These are phyloP conservation scores for Pythium catenulatum DNA, from an alignment of 352 stramenopile genomes.

Conservation along the genomic window DNA sequence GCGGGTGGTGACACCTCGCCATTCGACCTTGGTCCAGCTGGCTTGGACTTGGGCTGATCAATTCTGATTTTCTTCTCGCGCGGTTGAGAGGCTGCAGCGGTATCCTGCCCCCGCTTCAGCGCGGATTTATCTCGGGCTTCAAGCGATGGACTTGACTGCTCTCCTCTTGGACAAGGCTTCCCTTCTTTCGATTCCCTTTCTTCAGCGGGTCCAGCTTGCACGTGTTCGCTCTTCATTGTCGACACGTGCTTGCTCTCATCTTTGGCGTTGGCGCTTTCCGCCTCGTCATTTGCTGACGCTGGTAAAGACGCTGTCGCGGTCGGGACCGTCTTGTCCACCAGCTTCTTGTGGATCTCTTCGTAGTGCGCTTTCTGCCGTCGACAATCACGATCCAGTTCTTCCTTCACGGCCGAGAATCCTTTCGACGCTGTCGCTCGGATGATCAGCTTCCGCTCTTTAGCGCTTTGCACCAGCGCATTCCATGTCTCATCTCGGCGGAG, in stretches of 20 bases:
- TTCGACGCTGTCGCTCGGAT: slow-evolving; percentile 65
- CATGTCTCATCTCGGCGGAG: slow-evolving; percentile 89
- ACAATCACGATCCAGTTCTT: slow-evolving; percentile 38
- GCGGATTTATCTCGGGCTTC: background rate
- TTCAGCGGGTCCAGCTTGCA: no score
- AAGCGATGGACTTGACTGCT: background rate
- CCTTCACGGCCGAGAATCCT: slow-evolving; percentile 32
- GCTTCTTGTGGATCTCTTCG: slow-evolving; percentile 85
- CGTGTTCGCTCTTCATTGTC: no score
- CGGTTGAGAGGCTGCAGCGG: background rate
- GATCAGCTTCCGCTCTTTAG: slow-evolving; percentile 79
- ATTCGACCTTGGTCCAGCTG: no score
- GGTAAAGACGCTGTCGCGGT: background rate
- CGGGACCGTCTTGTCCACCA: slow-evolving; percentile 64
- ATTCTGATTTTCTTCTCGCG: slow-evolving; percentile 18
- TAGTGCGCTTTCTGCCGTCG: slow-evolving; percentile 73
- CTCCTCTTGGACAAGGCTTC: background rate
- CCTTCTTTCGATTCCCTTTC: background rate
- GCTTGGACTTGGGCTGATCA: background rate
- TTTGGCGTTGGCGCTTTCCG: background rate
- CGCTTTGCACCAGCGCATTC: slow-evolving; percentile 86
- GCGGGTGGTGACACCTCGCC: background rate
- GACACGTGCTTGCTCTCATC: no score
- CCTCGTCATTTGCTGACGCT: background rate
- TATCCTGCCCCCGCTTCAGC: background rate